Percentiles rank a stretch among this genome's conserved stretches.
Evolutionary conservation across 345 rosid genomes (phyloP).

Genomic region (Murraya paniculata): DNA sequence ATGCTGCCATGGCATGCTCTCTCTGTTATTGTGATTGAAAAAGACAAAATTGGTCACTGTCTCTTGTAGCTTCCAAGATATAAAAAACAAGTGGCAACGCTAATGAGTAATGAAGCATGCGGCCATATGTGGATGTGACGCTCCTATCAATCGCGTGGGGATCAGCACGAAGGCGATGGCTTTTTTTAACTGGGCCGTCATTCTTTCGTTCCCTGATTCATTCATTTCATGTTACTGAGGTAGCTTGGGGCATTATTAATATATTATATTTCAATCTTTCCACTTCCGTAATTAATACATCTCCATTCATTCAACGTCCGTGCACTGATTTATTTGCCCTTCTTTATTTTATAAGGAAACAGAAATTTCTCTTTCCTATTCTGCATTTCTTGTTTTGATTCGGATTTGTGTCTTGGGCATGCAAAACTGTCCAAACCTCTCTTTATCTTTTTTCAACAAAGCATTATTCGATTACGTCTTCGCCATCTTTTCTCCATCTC

Average conservation of each 20-base stretch:
- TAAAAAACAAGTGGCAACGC: too few species aligned
- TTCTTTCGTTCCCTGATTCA: neutral
- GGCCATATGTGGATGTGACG: constrained; percentile 10
- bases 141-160: constrained; percentile 24
- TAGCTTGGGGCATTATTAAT: too few species aligned
- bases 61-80: too few species aligned
- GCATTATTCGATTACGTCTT: constrained; percentile 32
- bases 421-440: constrained; percentile 5
- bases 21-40: too few species aligned
- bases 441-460: constrained; percentile 25
- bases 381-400: constrained; percentile 59
- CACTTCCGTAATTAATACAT: neutral
- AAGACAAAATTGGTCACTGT: neutral
- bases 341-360: too few species aligned
- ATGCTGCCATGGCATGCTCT: neutral
- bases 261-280: neutral
- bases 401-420: constrained; percentile 18
- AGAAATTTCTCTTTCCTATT: constrained; percentile 28
- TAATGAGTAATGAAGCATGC: neutral
- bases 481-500: neutral
- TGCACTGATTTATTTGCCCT: neutral
- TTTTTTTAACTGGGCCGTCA: neutral
- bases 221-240: too few species aligned
- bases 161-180: neutral
- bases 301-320: constrained; percentile 14